Percentiles rank a stretch among this genome's conserved stretches.
phyloP scores from a whole-genome alignment of 352 stramenopile species.

The Phytopythium aichiense region DNA sequence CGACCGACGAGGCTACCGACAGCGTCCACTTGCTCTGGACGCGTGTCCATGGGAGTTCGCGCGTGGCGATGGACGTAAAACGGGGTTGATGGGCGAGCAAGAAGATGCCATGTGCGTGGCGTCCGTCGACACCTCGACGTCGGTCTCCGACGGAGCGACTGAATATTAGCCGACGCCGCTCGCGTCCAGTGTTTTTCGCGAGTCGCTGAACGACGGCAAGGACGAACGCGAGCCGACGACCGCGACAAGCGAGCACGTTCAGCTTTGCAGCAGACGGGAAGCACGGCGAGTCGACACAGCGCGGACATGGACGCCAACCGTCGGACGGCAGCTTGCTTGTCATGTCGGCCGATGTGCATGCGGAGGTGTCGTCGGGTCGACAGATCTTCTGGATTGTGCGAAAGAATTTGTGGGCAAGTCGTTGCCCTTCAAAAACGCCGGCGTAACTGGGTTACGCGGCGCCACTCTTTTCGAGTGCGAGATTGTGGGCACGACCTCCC shows the following conservation, averaged over 20 bases:
- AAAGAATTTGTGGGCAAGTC: background rate
- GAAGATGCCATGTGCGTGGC: background rate
- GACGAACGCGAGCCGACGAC: background rate
- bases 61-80: no score
- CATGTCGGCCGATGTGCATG: background rate
- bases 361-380: conserved; percentile 1
- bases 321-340: background rate
- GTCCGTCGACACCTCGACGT: background rate
- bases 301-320: no score
- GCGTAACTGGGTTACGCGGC: background rate
- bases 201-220: background rate
- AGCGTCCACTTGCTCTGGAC: background rate
- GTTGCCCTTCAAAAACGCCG: background rate
- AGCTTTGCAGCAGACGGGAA: background rate
- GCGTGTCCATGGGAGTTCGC: background rate
- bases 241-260: background rate
- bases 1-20: background rate
- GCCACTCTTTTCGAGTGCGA: background rate
- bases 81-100: no score
- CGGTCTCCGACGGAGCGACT: background rate
- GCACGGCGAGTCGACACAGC: background rate
- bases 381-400: background rate
- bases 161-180: background rate
- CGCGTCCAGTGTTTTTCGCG: background rate
- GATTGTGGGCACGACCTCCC: background rate